phyloP scores from a whole-genome alignment of 1,284 basidiomycete species.

The Papiliotrema laurentii region DNA sequence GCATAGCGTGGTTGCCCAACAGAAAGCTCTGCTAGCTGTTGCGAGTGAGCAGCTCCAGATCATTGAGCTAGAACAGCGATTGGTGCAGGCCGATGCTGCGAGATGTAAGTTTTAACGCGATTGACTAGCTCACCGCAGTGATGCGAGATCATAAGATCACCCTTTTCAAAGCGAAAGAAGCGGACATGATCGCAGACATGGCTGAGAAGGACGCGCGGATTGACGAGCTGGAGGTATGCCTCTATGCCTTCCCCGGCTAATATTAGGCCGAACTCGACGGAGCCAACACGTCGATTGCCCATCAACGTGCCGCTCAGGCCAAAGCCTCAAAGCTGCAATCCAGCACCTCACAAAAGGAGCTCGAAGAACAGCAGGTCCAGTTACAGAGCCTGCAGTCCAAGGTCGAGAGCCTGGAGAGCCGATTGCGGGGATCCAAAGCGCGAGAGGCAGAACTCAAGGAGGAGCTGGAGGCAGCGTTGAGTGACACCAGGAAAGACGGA shows the following conservation, averaged over 20 bases:
- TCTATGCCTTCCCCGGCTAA: too few species aligned
- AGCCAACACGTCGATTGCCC: conserved; percentile 29
- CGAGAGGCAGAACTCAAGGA: conserved; percentile 22
- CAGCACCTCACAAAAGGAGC: conserved; percentile 3
- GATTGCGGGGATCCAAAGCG: conserved; percentile 19
- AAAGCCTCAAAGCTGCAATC: conserved; percentile 13
- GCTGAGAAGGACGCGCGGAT: conserved; percentile 26
- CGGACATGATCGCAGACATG: conserved; percentile 25
- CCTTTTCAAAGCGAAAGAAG: conserved; percentile 31
- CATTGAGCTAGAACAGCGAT: conserved; percentile 33
- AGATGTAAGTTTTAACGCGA: conserved; percentile 19
- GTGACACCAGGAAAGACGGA: conserved; percentile 24
- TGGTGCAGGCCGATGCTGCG: conserved; percentile 25
- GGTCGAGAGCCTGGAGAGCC: conserved; percentile 22
- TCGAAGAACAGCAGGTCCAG: conserved; percentile 12
- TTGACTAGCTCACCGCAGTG: conserved; percentile 11
- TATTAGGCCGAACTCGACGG: conserved; percentile 16
- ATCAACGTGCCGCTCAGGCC: conserved; percentile 21
- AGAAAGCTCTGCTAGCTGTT: conserved; percentile 34
- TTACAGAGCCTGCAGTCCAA: conserved; percentile 18
- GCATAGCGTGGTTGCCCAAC: conserved; percentile 27
- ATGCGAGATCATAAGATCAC: conserved; percentile 40
- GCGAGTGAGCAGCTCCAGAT: conserved; percentile 36
- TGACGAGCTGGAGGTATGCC: conserved; percentile 33
- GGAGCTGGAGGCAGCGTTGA: conserved; percentile 29